Base-by-base conservation (phyloP, 2,329 filamentous ascomycete genomes). In the Alternaria rosae region DNA sequence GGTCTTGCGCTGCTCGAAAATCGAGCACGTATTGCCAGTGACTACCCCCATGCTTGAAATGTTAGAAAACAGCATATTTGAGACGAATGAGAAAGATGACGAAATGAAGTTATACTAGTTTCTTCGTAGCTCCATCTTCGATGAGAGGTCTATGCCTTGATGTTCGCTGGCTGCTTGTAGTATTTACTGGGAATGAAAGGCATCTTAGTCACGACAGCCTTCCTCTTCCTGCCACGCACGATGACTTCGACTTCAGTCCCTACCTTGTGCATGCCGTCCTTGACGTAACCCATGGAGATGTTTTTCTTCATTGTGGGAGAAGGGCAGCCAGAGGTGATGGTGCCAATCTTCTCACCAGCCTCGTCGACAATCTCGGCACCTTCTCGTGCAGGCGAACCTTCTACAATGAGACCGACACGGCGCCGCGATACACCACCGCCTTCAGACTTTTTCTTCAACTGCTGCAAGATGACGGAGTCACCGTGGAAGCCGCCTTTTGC, bases 221-320 rank as follows among this genome's bases (percentile, higher is more conserved):
- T 89, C 71, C 92, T 88, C 76, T 87, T 84, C 82, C 89, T 92
- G 20, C 93, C 93, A 55, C 94, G 85, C 3, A 97, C 90, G 41
- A 92, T 79, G 5, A 97, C 89, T 17, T 89, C 86, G 7, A 97
- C 83, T 81, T 94, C 90, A 1, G 93, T 97, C 11, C 93, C 93
- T 30, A 87, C 85, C 85, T 96, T 96, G 79, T 97, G 92, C 77
- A 90, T 82, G 0, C 92, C 92, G 66, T 92, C 89, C 80, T 89
- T 88, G 75, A 97, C 85, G 76, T 97, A 97, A 0, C 90, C 95
- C 95, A 99, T 99, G 59, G 94, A 93, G 65, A 99, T 94, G 79
- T 98, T 97, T 84, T 91, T 91, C 67, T 90, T 89, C 50, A 97
- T 82, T 0, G 91, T 92, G 3, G 95, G 95, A 76, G 91, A 94